Evolutionary conservation across 441 rosid species (phyloP), one percentile per base, ranked within the genome.

Genomic region (Geranium incanum): DNA sequence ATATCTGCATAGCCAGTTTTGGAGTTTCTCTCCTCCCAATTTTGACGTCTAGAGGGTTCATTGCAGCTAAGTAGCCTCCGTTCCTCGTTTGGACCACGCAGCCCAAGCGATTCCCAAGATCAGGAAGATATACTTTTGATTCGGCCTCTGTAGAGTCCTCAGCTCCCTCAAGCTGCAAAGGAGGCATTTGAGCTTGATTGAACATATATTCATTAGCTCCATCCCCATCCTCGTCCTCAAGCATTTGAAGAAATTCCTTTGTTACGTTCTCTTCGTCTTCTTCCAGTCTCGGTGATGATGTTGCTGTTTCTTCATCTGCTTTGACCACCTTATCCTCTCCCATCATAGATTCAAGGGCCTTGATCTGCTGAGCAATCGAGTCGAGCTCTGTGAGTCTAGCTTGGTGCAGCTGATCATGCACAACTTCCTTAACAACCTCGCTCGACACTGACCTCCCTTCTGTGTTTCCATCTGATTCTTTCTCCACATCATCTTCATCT

Each of bases 321-420:
- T 67, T 82, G 13, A 63, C 71, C 39, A 48, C 73, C 63, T 73
- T 83, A 15, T 86, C 93, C 18, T 78, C 86, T 60, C 71, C 85
- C 86, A 91, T 91, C 88, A 86, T 84, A 2, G 93, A 87, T 68
- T 93, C 98, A 21, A 93, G 96, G 16, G 93, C 98, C 79, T 87
- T 91, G 55, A 93, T 91, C 82, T 93, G 95, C 73, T 86, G 86
- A 13, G 97, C 93, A 68, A 93, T 89, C 3, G 95, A 88, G 73
- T 88, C 96, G 21, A 93, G 86, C 85, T 91, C 97, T 0, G 85
- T 77, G 66, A 91, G 70, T 70, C 97, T 85, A 55, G 81, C 60
- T 33, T 79, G 65, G 55, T 88, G 97, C 15, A 81, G 21, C 67
- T 83, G 90, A 76, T 91, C 93, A n/a, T 81, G 83, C 73, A 91